Conservation (phyloP, 805 yeast genomes). For the Ogataea glucozyma region DNA sequence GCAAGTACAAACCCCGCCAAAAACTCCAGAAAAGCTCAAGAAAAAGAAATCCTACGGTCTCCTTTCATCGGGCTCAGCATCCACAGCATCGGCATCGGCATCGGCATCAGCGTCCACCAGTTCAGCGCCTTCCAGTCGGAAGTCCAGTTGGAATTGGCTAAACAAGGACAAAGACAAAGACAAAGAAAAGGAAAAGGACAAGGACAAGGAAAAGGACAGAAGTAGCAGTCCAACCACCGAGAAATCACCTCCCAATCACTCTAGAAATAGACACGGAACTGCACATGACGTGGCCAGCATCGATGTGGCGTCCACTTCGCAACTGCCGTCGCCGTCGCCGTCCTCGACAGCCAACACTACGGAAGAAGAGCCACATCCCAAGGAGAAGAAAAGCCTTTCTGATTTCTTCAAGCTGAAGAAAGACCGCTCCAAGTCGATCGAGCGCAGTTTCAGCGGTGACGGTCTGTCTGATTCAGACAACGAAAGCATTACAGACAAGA, state of each 20-base stretch:
- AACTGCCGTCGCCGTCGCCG: slow-evolving; percentile 4
- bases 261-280: slow-evolving; percentile 33
- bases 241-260: slow-evolving; percentile 26
- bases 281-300: slow-evolving; percentile 14
- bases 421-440: slow-evolving; percentile 19
- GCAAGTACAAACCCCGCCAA: slow-evolving; percentile 11
- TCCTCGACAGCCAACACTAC: slow-evolving; percentile 11
- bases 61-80: no score
- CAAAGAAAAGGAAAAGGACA: slow-evolving; percentile 1
- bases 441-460: slow-evolving; percentile 14
- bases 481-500: slow-evolving; percentile 26
- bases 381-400: slow-evolving; percentile 24
- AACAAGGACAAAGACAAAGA: slow-evolving; percentile 16
- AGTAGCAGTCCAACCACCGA: slow-evolving; percentile 5
- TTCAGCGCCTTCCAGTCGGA: slow-evolving; percentile 6
- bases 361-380: slow-evolving; percentile 4
- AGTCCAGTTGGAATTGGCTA: slow-evolving; percentile 23
- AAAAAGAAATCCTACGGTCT: slow-evolving; percentile 9
- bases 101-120: no score
- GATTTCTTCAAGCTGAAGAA: slow-evolving; percentile 32
- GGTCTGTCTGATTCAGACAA: slow-evolving; percentile 23
- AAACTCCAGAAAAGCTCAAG: slow-evolving; percentile 11
- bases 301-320: background rate
- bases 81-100: no score
- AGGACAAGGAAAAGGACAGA: slow-evolving; percentile 6